Conservation (phyloP, 2,329 filamentous ascomycete species). For the Penicillium sp. region DNA sequence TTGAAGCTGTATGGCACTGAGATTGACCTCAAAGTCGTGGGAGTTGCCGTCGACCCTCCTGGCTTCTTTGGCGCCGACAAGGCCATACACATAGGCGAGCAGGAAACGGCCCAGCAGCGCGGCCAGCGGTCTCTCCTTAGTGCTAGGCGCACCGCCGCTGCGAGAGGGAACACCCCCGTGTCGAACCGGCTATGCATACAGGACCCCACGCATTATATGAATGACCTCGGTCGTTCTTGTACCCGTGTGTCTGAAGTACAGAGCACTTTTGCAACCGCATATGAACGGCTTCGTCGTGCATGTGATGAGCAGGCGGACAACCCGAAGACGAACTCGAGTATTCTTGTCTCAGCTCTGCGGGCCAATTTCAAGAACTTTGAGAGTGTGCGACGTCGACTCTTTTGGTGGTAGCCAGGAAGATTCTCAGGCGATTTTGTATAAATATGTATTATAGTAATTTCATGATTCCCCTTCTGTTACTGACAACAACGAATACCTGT, state of each 20-base stretch:
- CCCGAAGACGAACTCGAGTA: conserved; percentile 12
- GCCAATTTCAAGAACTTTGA: conserved; percentile 35
- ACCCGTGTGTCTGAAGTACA: conserved; percentile 54
- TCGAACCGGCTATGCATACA: conserved; percentile 55
- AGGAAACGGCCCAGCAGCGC: conserved; percentile 30
- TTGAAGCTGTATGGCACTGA: conserved; percentile 51
- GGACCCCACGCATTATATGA: conserved; percentile 59
- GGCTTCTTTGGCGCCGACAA: conserved; percentile 39
- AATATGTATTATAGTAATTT: background rate
- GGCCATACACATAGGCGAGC: conserved; percentile 7
- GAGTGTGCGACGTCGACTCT: conserved; percentile 15
- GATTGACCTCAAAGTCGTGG: conserved; percentile 48
- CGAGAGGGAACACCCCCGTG: conserved; percentile 28
- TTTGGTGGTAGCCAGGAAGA: background rate
- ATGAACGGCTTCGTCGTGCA: conserved; percentile 26
- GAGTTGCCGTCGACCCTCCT: conserved; percentile 53
- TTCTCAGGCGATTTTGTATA: background rate
- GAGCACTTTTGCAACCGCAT: conserved; percentile 39
- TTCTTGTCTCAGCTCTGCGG: conserved; percentile 27
- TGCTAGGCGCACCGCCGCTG: conserved; percentile 33
- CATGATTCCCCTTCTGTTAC: background rate
- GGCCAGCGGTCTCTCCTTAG: conserved; percentile 44
- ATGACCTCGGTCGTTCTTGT: conserved; percentile 57
- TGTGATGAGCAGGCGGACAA: conserved; percentile 28
- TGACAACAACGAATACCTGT: background rate